phyloP scores from a whole-genome alignment of 768 basidiomycete species.

The Saitozyma podzolica region DNA sequence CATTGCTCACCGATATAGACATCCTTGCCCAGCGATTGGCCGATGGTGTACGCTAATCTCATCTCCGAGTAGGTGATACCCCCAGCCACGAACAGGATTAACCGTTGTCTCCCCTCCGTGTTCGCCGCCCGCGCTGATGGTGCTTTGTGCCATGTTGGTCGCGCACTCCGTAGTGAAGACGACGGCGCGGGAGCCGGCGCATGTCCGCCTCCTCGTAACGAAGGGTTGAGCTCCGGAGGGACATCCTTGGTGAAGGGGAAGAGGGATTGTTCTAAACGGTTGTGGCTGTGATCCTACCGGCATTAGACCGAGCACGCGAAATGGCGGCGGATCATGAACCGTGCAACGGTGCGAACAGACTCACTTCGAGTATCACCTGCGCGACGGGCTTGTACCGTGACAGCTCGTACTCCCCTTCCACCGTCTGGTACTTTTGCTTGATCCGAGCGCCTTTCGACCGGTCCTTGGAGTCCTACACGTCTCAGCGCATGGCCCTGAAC shows the following conservation, averaged over 20 bases:
- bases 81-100: conserved; percentile 88
- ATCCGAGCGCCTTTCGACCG: conserved; percentile 73
- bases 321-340: background rate
- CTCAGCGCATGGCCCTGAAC: conserved; percentile 3
- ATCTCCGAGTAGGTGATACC: conserved; percentile 97
- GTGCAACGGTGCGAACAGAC: background rate
- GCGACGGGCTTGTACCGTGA: conserved; percentile 88
- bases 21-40: conserved; percentile 74
- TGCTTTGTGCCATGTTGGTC: conserved; percentile 85
- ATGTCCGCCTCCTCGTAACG: conserved; percentile 51
- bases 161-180: conserved; percentile 81
- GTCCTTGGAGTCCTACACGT: conserved; percentile 67
- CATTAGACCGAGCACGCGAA: background rate
- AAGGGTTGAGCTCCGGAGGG: conserved; percentile 52
- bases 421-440: conserved; percentile 64
- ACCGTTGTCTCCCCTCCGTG: conserved; percentile 62
- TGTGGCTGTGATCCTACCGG: conserved; percentile 73
- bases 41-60: conserved; percentile 79
- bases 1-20: conserved; percentile 75
- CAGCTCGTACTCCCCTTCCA: conserved; percentile 95
- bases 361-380: conserved; percentile 77
- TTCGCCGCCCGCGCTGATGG: conserved; percentile 55
- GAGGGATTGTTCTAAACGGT: conserved; percentile 68
- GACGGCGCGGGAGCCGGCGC: conserved; percentile 57
- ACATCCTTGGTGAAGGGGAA: conserved; percentile 90